A percentile compares a stretch with the other conserved stretches of the same genome.
Evolutionary conservation across 169 alveolate species (phyloP).

Genomic region (Plasmodium coatneyi): DNA sequence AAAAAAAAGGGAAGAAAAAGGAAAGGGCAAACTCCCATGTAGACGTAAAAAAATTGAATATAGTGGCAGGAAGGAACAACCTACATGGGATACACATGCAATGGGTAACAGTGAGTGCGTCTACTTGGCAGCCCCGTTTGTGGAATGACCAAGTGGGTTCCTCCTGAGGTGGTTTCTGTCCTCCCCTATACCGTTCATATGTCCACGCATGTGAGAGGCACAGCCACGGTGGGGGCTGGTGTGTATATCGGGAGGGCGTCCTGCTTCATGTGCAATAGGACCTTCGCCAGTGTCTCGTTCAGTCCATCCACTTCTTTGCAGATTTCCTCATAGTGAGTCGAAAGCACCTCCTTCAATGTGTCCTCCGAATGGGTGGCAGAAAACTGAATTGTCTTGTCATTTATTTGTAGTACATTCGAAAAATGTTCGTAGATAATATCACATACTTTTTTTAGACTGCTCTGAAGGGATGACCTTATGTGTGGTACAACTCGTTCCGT

Average conservation of each 20-base stretch:
- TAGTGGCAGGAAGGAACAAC: neutral
- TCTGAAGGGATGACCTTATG: constrained; percentile 18
- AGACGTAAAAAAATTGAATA: neutral
- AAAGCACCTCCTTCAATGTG: constrained; percentile 7
- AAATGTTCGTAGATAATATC: constrained; percentile 19
- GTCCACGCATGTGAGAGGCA: neutral
- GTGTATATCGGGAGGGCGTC: constrained; percentile 3
- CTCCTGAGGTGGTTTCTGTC: neutral
- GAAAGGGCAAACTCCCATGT: neutral
- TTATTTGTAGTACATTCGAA: constrained; percentile 1
- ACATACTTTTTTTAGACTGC: constrained; percentile 12
- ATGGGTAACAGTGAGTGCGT: neutral
- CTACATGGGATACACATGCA: neutral
- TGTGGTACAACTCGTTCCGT: constrained; percentile 49
- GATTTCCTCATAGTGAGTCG: constrained; percentile 31
- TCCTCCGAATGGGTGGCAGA: constrained; percentile 15
- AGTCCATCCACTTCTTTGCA: constrained; percentile 27
- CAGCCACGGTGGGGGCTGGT: neutral
- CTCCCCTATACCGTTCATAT: neutral
- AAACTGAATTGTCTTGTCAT: constrained; percentile 4
- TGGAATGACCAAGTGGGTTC: neutral
- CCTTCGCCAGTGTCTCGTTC: constrained; percentile 28
- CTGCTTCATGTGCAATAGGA: constrained; percentile 35
- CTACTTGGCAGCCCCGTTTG: neutral
- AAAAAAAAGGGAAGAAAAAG: too few relatives aligned